phyloP scores from a whole-genome alignment of 202 grass and related monocot genomes.

The Elaeis oleifera region DNA sequence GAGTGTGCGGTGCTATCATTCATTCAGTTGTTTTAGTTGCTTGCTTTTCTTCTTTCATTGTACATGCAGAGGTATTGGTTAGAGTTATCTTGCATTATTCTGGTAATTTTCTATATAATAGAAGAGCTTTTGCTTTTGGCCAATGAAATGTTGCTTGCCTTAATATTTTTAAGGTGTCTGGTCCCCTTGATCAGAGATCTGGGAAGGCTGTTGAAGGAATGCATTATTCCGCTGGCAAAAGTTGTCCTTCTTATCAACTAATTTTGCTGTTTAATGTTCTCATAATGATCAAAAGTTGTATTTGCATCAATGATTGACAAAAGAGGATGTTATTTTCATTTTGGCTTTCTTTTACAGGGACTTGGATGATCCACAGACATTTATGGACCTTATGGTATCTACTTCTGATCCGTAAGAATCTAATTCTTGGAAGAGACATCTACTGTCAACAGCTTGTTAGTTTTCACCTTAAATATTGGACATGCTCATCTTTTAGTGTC shows the following conservation, averaged over 20 bases:
- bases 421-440: slow-evolving; percentile 7
- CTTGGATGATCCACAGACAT: slow-evolving; percentile 69
- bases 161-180: slow-evolving; percentile 53
- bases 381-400: slow-evolving; percentile 79
- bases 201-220: slow-evolving; percentile 57
- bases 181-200: slow-evolving; percentile 37
- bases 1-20: too few relatives aligned
- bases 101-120: too few relatives aligned
- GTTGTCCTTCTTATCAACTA: slow-evolving; percentile 15
- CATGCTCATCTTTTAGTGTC: too few relatives aligned
- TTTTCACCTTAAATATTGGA: background rate
- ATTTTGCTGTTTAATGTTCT: slow-evolving; percentile 13
- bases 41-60: too few relatives aligned
- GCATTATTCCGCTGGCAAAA: slow-evolving; percentile 91
- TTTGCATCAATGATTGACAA: background rate
- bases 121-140: background rate
- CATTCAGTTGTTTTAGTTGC: too few relatives aligned
- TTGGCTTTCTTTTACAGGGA: slow-evolving; percentile 41
- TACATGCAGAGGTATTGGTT: too few relatives aligned
- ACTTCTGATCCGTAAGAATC: slow-evolving; percentile 56
- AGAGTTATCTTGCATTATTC: too few relatives aligned
- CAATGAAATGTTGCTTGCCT: slow-evolving; percentile 21
- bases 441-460: background rate
- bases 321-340: background rate
- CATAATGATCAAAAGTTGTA: background rate